Evolutionary conservation across 75 land plant genomes (phyloP), one percentile per base, ranked within the genome.

Genomic region (Pinus albicaulis): DNA sequence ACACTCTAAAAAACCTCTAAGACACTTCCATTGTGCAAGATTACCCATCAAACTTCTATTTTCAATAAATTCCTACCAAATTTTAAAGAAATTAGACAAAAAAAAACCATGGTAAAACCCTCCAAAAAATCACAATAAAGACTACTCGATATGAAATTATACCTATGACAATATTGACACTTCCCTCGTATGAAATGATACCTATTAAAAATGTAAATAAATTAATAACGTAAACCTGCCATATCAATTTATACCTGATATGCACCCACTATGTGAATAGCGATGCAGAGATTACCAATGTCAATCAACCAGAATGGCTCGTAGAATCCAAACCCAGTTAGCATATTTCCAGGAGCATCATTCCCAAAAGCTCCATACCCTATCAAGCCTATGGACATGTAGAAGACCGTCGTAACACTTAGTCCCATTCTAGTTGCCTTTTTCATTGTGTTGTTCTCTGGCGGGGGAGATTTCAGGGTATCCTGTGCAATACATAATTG

Each of bases 361-460:
- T 72, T 59, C 36, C 86, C 83, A 23, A 85, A 81, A 23, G 86
- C 86, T 58, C 77, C 86, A 76, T 86, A 88, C 55, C 88, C 90
- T 41, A 78, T 60, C 41, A 85, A 78, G 17, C 88, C 90, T 36
- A 88, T 85, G 17, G 85, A 66, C 72, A 88, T 68, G 52, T 88
- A 88, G 74, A 85, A 82, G 3, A 83, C 20, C 17, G 88, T 78
- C 12, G 90, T 88, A n/a, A 59, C 36, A 8, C 77, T 44, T 20
- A 88, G 77, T 13, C 88, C 90, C 41, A 82, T 76, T 31, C 76
- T 19, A 20, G 75, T 77, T 48, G 1, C 88, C 48, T 74, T 78
- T 81, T 86, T 89, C 88, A 89, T 89, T 7, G 78, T 82, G 71
- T 78, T 80, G 63, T 86, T 86, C 76, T 89, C 90, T 15, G 88